Evolutionary conservation across 1,284 basidiomycete species (phyloP).

Genomic region (Cutaneotrichosporon sp.): DNA sequence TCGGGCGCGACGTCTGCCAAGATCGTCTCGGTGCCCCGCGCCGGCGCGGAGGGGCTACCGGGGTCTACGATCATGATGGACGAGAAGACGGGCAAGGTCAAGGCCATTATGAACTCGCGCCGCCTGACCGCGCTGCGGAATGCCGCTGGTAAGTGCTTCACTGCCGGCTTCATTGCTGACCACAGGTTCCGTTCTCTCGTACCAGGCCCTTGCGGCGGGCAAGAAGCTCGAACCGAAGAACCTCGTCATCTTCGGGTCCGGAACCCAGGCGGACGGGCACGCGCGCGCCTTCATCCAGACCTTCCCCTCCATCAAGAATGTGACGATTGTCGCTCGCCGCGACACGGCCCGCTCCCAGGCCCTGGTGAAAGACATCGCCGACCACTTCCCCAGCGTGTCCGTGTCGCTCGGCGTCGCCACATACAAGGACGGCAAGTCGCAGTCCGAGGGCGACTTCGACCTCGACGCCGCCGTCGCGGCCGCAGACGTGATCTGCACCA

Average conservation of each 20-base stretch:
- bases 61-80: constrained; percentile 71
- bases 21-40: constrained; percentile 63
- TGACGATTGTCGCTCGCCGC: constrained; percentile 63
- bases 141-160: constrained; percentile 60
- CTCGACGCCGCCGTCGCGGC: constrained; percentile 26
- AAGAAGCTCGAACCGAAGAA: constrained; percentile 45
- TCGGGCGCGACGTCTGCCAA: constrained; percentile 55
- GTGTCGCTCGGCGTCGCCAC: constrained; percentile 23
- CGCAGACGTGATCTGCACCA: constrained; percentile 54
- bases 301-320: constrained; percentile 56
- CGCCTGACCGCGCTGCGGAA: constrained; percentile 71
- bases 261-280: constrained; percentile 60
- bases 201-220: constrained; percentile 52
- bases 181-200: constrained; percentile 67
- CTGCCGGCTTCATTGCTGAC: not conserved
- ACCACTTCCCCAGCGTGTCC: constrained; percentile 49
- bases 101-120: constrained; percentile 69
- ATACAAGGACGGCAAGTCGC: constrained; percentile 1
- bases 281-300: constrained; percentile 59
- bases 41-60: constrained; percentile 59
- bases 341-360: constrained; percentile 54
- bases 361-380: constrained; percentile 51
- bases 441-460: constrained; percentile 8
- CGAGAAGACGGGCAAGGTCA: constrained; percentile 60
- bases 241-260: constrained; percentile 70